A percentile compares a stretch with the other conserved stretches of the same genome.
Conservation (phyloP, 345 rosid genomes). For the Fremontodendron californicum region DNA sequence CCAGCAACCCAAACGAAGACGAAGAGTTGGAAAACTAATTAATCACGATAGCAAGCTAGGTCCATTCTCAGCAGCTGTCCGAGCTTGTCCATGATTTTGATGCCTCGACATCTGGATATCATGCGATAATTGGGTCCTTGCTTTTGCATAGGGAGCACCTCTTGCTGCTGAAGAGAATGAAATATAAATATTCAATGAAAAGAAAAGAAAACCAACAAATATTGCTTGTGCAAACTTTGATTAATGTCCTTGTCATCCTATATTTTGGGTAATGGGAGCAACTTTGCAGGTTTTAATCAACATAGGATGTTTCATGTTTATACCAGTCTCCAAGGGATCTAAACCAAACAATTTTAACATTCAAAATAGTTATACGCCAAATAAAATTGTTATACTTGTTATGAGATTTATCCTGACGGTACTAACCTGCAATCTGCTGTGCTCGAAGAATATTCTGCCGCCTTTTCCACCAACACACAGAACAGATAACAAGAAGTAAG, state of each 20-base stretch:
- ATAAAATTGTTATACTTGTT: not conserved
- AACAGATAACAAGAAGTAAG: constrained; percentile 53
- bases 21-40: constrained; percentile 5
- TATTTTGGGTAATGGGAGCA: not conserved
- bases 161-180: constrained; percentile 46
- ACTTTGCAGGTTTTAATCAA: not conserved
- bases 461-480: constrained; percentile 80
- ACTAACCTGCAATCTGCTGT: constrained; percentile 76
- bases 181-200: constrained; percentile 6
- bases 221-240: not conserved
- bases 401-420: not conserved
- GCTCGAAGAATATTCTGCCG: constrained; percentile 86
- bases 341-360: not conserved
- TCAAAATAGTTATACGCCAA: not conserved
- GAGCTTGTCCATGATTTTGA: constrained; percentile 55
- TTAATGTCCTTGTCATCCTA: not conserved
- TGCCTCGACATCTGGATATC: constrained; percentile 86
- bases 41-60: constrained; percentile 64
- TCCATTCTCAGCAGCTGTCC: constrained; percentile 79
- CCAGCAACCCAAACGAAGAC: not conserved
- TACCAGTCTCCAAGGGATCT: not conserved
- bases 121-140: constrained; percentile 69
- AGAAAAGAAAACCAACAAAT: not conserved
- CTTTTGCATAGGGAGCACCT: constrained; percentile 98
- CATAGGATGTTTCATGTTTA: not conserved